These are phyloP conservation scores for Cercospora berteroae DNA, from an alignment of 2,329 filamentous ascomycete species.

Conservation along the genomic window DNA sequence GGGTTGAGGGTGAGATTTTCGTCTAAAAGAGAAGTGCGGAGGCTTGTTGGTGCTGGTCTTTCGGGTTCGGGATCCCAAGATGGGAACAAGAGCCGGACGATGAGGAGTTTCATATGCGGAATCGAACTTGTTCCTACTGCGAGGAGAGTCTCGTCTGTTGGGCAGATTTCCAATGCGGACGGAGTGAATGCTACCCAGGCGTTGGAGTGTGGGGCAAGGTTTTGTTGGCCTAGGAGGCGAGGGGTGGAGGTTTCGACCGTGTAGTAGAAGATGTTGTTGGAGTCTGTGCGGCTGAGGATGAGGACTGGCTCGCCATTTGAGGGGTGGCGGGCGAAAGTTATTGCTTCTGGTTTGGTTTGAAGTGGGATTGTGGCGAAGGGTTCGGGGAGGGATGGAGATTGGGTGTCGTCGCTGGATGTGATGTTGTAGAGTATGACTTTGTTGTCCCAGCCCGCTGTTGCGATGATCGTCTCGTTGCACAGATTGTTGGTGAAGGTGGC, in stretches of 20 bases:
- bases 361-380: constrained; percentile 46
- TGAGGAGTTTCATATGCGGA: constrained; percentile 62
- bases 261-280: constrained; percentile 60
- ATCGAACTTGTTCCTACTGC: constrained; percentile 61
- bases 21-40: constrained; percentile 29
- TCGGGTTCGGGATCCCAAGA: constrained; percentile 24
- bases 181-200: constrained; percentile 65
- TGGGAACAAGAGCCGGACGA: constrained; percentile 58
- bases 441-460: constrained; percentile 62
- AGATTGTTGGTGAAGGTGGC: constrained; percentile 36
- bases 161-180: constrained; percentile 55
- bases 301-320: constrained; percentile 51
- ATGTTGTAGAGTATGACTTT: constrained; percentile 53
- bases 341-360: constrained; percentile 57
- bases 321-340: constrained; percentile 54
- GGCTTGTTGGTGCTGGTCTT: constrained; percentile 11
- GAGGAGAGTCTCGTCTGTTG: constrained; percentile 54
- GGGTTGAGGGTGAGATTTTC: not conserved
- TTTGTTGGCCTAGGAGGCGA: constrained; percentile 55
- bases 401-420: constrained; percentile 7
- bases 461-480: constrained; percentile 42
- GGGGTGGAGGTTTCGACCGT: constrained; percentile 37
- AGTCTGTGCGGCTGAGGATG: constrained; percentile 57
- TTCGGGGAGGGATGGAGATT: constrained; percentile 34
- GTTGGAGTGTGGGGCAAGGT: constrained; percentile 61